Evolutionary conservation across 2,329 filamentous ascomycete species (phyloP), one percentile per base, ranked within the genome.

Genomic region (Chalaropsis ovoidea): DNA sequence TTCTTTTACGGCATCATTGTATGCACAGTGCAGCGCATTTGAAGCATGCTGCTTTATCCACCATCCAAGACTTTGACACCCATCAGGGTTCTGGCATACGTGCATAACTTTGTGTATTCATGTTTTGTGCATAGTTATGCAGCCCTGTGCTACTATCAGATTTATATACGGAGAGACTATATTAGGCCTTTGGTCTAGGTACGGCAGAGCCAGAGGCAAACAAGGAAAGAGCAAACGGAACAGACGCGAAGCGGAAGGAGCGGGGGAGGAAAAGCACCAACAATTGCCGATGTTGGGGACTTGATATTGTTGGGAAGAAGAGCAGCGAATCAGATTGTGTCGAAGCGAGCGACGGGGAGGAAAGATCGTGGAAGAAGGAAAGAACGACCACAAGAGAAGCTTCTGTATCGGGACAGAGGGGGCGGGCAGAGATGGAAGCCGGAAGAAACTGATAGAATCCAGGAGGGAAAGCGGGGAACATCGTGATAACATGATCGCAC

Each of bases 91-190:
- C 13, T 11, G 42, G 42, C 11, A n/a, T 15, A 43, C 10, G 27
- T 58, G 54, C 27, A 58, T 58, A 58, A 58, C 27, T 58, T 58
- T 58, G 15, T 58, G 15, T 58, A 58, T 58, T 58, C 8, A 5
- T 31, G 54, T 3, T 8, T 3, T 35, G 54, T 22, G 24, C 24
- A 52, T 39, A 52, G 47, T 52, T 52, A 24, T 52, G 24, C 47
- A 27, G 47, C 22, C 19, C 27, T 52, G 35, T 39, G 35, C 8
- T 7, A 52, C 47, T 24, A 52, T 5, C 11, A 8, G 24, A 11
- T 7, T 52, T 52, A 27, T 5, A 27, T 52, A 58, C 54, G 24
- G 54, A 58, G 13, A 19, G 6, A 39, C 27, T n/a, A 58, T 35
- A 52, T 52, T 52, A 58, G 24, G 49, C 13, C 8, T 39, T 31